Evolutionary conservation across 805 yeast genomes (phyloP).

Genomic region (Monosporozyma siamensis): DNA sequence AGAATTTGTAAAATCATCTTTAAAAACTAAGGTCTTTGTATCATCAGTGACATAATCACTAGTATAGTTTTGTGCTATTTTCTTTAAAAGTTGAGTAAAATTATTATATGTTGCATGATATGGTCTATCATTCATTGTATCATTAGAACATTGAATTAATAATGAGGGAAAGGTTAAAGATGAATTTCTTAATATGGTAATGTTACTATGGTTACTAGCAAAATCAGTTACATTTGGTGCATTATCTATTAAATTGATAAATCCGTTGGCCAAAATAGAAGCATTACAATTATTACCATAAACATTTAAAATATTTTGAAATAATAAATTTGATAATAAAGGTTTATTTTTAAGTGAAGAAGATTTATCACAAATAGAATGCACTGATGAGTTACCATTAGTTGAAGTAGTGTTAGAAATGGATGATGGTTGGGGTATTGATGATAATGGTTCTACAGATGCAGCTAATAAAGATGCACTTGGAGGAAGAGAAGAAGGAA

Average conservation of each 20-base stretch:
- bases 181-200: slow-evolving; percentile 4
- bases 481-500: too few relatives aligned
- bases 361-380: neutral
- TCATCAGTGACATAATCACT: neutral
- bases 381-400: neutral
- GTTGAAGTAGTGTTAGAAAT: neutral
- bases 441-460: too few relatives aligned
- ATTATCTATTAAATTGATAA: slow-evolving; percentile 6
- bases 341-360: neutral
- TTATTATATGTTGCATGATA: slow-evolving; percentile 1
- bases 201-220: neutral
- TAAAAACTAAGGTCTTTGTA: slow-evolving; percentile 8
- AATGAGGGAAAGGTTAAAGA: slow-evolving; percentile 17
- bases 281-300: slow-evolving; percentile 11
- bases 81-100: slow-evolving; percentile 1
- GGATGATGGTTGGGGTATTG: too few relatives aligned
- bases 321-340: slow-evolving; percentile 9
- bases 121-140: neutral
- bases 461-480: too few relatives aligned
- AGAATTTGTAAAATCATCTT: slow-evolving; percentile 33
- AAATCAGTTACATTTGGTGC: neutral
- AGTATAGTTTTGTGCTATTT: slow-evolving; percentile 1
- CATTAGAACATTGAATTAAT: slow-evolving; percentile 12
- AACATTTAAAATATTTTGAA: slow-evolving; percentile 6
- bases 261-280: slow-evolving; percentile 13